These are phyloP conservation scores for Trichosporon faecale DNA, from an alignment of 1,284 basidiomycete genomes.

Conservation along the genomic window DNA sequence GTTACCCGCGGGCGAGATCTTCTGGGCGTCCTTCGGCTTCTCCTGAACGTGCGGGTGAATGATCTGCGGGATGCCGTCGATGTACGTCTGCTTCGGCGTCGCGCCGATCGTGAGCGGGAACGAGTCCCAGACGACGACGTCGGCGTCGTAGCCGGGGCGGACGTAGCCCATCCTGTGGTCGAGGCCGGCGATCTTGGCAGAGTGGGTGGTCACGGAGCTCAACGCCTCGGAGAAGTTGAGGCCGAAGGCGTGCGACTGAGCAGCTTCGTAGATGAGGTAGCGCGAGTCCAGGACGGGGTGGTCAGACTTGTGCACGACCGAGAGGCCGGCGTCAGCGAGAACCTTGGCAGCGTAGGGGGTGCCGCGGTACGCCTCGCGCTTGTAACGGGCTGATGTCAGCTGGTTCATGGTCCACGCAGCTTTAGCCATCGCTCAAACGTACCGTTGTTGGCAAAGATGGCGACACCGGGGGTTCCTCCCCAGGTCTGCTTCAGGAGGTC, in stretches of 20 bases:
- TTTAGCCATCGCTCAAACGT: slow-evolving; percentile 12
- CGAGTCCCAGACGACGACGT: slow-evolving; percentile 85
- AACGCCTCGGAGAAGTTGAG: slow-evolving; percentile 47
- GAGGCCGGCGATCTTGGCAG: slow-evolving; percentile 71
- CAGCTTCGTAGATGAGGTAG: slow-evolving; percentile 76
- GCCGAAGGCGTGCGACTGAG: slow-evolving; percentile 75
- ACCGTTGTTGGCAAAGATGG: slow-evolving; percentile 66
- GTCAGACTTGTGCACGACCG: slow-evolving; percentile 66
- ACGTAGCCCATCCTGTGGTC: slow-evolving; percentile 78
- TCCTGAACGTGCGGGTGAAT: slow-evolving; percentile 38
- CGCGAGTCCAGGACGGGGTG: slow-evolving; percentile 68
- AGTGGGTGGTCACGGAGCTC: slow-evolving; percentile 70
- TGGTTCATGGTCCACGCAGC: not conserved
- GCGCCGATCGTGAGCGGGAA: slow-evolving; percentile 72
- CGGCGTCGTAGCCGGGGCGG: slow-evolving; percentile 58
- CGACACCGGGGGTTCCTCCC: slow-evolving; percentile 61
- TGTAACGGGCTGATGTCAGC: slow-evolving; percentile 56
- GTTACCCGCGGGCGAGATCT: slow-evolving; percentile 38
- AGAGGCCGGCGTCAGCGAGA: slow-evolving; percentile 67
- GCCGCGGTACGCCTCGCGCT: slow-evolving; percentile 78
- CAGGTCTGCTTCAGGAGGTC: slow-evolving; percentile 57
- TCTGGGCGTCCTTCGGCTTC: slow-evolving; percentile 46
- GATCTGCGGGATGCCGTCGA: slow-evolving; percentile 59
- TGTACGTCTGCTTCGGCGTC: slow-evolving; percentile 59
- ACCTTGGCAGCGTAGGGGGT: slow-evolving; percentile 81